Evolutionary conservation across 2,329 filamentous ascomycete species (phyloP).

Genomic region (Myriangium duriaei): DNA sequence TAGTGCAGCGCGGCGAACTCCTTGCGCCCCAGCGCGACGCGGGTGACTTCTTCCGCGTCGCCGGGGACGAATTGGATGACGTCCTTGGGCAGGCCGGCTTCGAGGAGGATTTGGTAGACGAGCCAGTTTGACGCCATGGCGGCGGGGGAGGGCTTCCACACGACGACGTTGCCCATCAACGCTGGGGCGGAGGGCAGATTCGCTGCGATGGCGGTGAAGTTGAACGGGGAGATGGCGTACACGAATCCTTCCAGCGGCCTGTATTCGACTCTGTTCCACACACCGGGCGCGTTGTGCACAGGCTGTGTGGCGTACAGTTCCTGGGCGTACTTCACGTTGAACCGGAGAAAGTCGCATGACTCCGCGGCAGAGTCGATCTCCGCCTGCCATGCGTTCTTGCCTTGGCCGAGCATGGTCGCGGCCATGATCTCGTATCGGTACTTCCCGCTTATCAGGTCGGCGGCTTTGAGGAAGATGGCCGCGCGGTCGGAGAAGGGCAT

Average conservation of each 20-base stretch:
- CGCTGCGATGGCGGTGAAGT: constrained; percentile 89
- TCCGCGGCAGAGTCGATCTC: constrained; percentile 95
- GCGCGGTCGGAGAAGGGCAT: constrained; percentile 84
- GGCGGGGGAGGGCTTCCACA: constrained; percentile 92
- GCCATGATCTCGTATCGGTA: constrained; percentile 97
- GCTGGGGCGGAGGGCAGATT: constrained; percentile 76
- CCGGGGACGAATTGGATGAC: constrained; percentile 93
- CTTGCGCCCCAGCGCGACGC: constrained; percentile 59
- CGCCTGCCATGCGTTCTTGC: constrained; percentile 98
- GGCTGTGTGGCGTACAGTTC: constrained; percentile 84
- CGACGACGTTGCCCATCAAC: constrained; percentile 82
- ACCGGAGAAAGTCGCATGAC: constrained; percentile 81
- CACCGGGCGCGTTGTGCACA: constrained; percentile 63
- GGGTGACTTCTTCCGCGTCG: constrained; percentile 72
- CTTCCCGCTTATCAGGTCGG: constrained; percentile 78
- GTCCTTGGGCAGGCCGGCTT: constrained; percentile 77
- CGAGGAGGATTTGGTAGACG: constrained; percentile 77
- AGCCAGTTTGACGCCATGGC: constrained; percentile 87
- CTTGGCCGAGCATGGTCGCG: constrained; percentile 87
- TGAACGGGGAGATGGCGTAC: constrained; percentile 89
- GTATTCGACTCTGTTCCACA: constrained; percentile 89
- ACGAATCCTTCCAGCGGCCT: constrained; percentile 88
- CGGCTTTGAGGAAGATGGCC: constrained; percentile 89
- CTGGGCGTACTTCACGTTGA: constrained; percentile 88
- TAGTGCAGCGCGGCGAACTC: constrained; percentile 89